Evolutionary conservation across 2,329 filamentous ascomycete genomes (phyloP), one percentile per base, ranked within the genome.

Genomic region (Dendryphion nanum): DNA sequence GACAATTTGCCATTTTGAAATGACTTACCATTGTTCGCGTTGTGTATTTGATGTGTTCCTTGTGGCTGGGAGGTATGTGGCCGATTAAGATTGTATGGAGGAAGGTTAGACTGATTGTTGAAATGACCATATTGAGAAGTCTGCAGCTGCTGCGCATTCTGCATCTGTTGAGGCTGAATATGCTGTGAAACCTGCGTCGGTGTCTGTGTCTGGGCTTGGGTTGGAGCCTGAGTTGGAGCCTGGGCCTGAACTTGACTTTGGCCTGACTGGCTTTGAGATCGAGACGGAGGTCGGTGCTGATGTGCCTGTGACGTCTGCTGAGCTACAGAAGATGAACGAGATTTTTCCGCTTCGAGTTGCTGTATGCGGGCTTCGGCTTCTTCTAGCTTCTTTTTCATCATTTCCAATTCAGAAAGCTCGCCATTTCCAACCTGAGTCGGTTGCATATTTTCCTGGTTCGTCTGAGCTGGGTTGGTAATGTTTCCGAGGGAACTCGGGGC

Each of bases 331-430:
- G 58, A 59, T 37, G 51, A 30, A 10, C 52, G 53, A 18, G 43
- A 38, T 24, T 64, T 58, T 42, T 63, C 58, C 2, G 48, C 46
- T 35, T 66, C 57, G 4, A 64, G 47, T 37, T 63, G 47, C 19
- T 56, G 52, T 14, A 66, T 63, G 10, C 56, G 55, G 6, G 59
- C 61, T 38, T 53, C 62, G n/a, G 62, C 60, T 44, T 63, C 62
- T 30, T 64, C 62, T 6, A 63, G 47, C 35, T 64, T 58, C 37
- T 41, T 56, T 44, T 58, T 62, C 47, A 64, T 57, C 41, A 51
- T 57, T 36, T 63, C 61, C 15, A 64, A 38, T 42, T 64, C 60
- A 1, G 57, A 53, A 6, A 60, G 40, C 20, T 53, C 53, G 18
- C 30, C 44, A 30, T 37, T 54, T 3, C 47, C 39, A n/a, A 50